Evolutionary conservation across 73 alveolate genomes (phyloP).

Genomic region (Blepharisma stoltei): DNA sequence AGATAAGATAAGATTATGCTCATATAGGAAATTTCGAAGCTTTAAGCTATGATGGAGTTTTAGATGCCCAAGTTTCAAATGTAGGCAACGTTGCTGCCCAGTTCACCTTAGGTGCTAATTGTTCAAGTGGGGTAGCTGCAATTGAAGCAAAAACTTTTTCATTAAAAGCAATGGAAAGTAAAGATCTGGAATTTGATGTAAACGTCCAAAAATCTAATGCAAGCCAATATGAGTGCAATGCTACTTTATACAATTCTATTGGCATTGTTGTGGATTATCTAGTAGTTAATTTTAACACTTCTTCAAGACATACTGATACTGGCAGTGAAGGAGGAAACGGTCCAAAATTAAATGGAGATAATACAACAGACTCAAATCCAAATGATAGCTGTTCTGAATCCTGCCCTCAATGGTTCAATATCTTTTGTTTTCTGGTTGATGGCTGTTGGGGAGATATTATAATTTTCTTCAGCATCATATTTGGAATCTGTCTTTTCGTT

Average conservation of each 20-base stretch:
- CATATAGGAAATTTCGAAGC: slow-evolving; percentile 46
- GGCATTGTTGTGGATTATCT: neutral
- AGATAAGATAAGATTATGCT: no score
- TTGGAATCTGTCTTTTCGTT: neutral
- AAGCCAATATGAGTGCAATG: neutral
- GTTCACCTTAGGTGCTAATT: slow-evolving; percentile 44
- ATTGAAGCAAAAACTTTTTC: slow-evolving; percentile 46
- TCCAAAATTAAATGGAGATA: neutral
- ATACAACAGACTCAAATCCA: neutral
- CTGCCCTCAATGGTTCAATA: slow-evolving; percentile 21
- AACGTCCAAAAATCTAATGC: neutral
- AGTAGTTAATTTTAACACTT: neutral
- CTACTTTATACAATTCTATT: neutral
- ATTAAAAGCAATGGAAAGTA: slow-evolving; percentile 34
- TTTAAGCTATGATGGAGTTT: slow-evolving; percentile 46
- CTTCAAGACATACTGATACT: neutral
- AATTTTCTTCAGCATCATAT: neutral
- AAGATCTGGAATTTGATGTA: neutral
- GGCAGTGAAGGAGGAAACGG: slow-evolving; percentile 22
- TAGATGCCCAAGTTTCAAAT: slow-evolving; percentile 43
- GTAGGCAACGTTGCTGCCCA: slow-evolving; percentile 54
- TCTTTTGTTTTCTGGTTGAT: neutral
- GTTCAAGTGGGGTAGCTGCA: slow-evolving; percentile 45
- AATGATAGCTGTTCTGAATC: neutral
- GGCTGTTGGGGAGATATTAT: neutral